These are phyloP conservation scores for Candida sp. DNA, from an alignment of 1,139 yeast genomes.

Conservation along the genomic window DNA sequence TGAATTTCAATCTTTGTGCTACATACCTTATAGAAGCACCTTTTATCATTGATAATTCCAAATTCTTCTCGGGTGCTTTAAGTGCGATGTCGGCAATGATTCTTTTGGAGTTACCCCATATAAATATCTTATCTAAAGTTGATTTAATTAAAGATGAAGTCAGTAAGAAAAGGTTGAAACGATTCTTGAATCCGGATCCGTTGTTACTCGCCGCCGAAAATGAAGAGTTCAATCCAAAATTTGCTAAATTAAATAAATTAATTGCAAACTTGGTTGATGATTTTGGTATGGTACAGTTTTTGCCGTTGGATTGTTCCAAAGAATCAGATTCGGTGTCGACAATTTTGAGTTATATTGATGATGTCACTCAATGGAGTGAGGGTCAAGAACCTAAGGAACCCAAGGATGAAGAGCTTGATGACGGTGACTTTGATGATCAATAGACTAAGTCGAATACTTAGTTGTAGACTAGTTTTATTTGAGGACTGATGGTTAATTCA, in stretches of 20 bases:
- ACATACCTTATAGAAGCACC: constrained; percentile 93
- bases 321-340: constrained; percentile 75
- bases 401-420: constrained; percentile 66
- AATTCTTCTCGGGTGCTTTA: constrained; percentile 92
- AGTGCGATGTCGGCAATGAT: constrained; percentile 99
- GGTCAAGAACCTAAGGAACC: constrained; percentile 97
- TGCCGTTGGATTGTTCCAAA: constrained; percentile 83
- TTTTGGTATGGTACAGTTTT: constrained; percentile 97
- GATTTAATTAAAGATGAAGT: constrained; percentile 81
- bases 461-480: too few relatives aligned
- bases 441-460: too few relatives aligned
- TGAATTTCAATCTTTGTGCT: constrained; percentile 88
- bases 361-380: constrained; percentile 97
- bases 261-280: constrained; percentile 93
- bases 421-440: constrained; percentile 15
- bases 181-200: constrained; percentile 91
- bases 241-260: constrained; percentile 67
- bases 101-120: constrained; percentile 88
- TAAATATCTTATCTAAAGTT: constrained; percentile 80
- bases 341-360: constrained; percentile 89
- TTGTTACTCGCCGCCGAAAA: constrained; percentile 46
- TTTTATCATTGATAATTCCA: constrained; percentile 83
- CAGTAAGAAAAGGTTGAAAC: constrained; percentile 71
- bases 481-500: too few relatives aligned
- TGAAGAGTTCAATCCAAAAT: constrained; percentile 64